phyloP scores from a whole-genome alignment of 768 basidiomycete species.

The Leccinum olivaceopallidum region DNA sequence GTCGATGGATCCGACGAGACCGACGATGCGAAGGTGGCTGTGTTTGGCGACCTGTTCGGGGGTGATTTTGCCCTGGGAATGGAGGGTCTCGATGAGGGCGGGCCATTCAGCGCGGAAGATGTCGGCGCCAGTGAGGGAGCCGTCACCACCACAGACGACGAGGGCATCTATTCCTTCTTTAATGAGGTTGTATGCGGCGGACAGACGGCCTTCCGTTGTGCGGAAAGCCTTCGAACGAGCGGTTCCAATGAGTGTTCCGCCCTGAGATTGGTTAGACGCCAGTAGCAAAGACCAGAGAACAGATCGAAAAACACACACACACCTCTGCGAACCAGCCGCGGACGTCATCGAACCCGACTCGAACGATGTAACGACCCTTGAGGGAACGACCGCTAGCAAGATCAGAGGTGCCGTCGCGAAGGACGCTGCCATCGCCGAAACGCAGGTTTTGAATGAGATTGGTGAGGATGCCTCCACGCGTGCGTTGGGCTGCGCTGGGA shows the following conservation, averaged over 20 bases:
- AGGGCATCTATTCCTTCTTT: conserved; percentile 97
- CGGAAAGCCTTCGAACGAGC: conserved; percentile 85
- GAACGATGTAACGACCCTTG: conserved; percentile 89
- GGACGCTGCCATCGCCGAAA: conserved; percentile 76
- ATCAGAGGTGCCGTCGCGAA: conserved; percentile 83
- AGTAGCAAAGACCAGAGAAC: not conserved
- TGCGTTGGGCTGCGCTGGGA: conserved; percentile 18
- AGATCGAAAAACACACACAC: conserved; percentile 20
- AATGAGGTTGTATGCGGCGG: conserved; percentile 88
- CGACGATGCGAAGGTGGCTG: conserved; percentile 90
- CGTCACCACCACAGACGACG: conserved; percentile 97
- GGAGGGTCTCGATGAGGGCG: conserved; percentile 68
- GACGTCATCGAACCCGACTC: conserved; percentile 98
- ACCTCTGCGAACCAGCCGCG: conserved; percentile 92
- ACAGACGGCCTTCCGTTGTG: conserved; percentile 82
- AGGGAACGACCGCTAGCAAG: conserved; percentile 64
- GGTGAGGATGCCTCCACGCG: conserved; percentile 26
- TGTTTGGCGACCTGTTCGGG: conserved; percentile 69
- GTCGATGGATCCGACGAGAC: conserved; percentile 98
- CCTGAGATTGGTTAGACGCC: conserved; percentile 42
- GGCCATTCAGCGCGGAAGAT: conserved; percentile 95
- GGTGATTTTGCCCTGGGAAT: conserved; percentile 72
- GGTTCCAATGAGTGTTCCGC: conserved; percentile 95
- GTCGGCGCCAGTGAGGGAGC: conserved; percentile 95
- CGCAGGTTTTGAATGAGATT: conserved; percentile 70